Conservation (phyloP, 1,139 yeast species). For the Zygoascus sp. region DNA sequence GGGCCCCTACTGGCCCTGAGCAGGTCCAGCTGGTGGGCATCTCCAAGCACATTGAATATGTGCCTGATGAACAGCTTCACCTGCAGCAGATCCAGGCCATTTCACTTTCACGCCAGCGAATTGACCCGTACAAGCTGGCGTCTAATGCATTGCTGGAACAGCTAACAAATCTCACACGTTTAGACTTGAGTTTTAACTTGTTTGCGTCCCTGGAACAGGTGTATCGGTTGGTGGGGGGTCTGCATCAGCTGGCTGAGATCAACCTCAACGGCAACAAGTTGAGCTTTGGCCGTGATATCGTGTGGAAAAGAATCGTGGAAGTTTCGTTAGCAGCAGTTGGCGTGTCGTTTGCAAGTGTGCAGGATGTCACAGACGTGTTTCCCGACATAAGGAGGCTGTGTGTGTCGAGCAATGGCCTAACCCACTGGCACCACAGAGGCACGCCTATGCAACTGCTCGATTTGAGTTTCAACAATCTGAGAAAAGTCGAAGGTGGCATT, state of each 20-base stretch:
- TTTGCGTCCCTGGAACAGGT: conserved; percentile 43
- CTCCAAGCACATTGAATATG: conserved; percentile 59
- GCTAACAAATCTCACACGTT: conserved; percentile 35
- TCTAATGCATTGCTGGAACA: conserved; percentile 14
- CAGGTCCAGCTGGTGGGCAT: conserved; percentile 33
- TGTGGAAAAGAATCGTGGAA: conserved; percentile 22
- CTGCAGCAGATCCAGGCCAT: conserved; percentile 45
- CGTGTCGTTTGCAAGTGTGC: conserved; percentile 29
- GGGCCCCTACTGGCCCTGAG: conserved; percentile 25
- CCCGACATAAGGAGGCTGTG: conserved; percentile 44
- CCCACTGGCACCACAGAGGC: conserved; percentile 33
- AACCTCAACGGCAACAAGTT: conserved; percentile 64
- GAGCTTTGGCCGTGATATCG: conserved; percentile 8
- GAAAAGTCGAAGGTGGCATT: conserved; percentile 18
- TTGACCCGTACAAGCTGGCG: conserved; percentile 18
- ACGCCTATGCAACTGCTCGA: conserved; percentile 10
- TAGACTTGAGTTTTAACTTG: conserved; percentile 65
- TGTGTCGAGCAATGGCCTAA: conserved; percentile 44
- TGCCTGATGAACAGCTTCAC: conserved; percentile 49
- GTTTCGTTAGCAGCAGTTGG: conserved; percentile 41
- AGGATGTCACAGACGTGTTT: conserved; percentile 37
- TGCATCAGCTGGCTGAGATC: conserved; percentile 43
- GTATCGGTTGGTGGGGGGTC: conserved; percentile 35
- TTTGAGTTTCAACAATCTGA: conserved; percentile 13
- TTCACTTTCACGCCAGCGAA: conserved; percentile 51